Evolutionary conservation across 768 basidiomycete genomes (phyloP), one percentile per base, ranked within the genome.

Genomic region (Trametes cinnabarina): DNA sequence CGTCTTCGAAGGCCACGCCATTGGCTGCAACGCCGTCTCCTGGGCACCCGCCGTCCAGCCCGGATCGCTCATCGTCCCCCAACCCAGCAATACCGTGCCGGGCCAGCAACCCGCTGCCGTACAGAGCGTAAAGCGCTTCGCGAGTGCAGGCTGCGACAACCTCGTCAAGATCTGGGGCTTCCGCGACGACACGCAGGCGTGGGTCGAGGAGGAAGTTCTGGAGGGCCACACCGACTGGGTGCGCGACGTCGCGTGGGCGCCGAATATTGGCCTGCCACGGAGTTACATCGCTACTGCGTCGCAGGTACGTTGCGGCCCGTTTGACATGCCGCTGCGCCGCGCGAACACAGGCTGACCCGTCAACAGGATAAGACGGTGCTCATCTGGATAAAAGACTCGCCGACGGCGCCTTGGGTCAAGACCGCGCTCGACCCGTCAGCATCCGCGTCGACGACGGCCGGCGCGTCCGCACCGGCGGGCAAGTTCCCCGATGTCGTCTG

Each of bases 211-310:
- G 70, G 94, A 96, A 66, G 84, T 80, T 0, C 82, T 99, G 22
- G 90, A 92, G 48, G 94, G 93, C 0, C 96, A 99, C 72, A 83
- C 88, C 0, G 96, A 99, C 72, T 99, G 96, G 96, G 95, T 99
- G 20, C 82, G 96, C 46, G 96, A 98, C 70, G 95, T 98, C n/a
- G 92, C 96, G 0, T 98, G 95, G 94, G 95, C 95, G 1, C 96
- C 97, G 0, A 97, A 93, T 64, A 95, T 98, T 61, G 97, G 97
- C 0, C 79, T 98, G 15, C 93, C 96, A 0, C 82, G 94, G 61
- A 90, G 87, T 68, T 98, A 98, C 73, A 92, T 99, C 61, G 97
- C 97, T 6, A 95, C 94, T 2, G 94, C 94, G 0, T 94, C 92
- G 0, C 95, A 98, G 76, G 85, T 85, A 50, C 47, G 79, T 28